A percentile compares a stretch with the other conserved stretches of the same genome.
phyloP scores from a whole-genome alignment of 2,329 filamentous ascomycete genomes.

The Alternaria panax region DNA sequence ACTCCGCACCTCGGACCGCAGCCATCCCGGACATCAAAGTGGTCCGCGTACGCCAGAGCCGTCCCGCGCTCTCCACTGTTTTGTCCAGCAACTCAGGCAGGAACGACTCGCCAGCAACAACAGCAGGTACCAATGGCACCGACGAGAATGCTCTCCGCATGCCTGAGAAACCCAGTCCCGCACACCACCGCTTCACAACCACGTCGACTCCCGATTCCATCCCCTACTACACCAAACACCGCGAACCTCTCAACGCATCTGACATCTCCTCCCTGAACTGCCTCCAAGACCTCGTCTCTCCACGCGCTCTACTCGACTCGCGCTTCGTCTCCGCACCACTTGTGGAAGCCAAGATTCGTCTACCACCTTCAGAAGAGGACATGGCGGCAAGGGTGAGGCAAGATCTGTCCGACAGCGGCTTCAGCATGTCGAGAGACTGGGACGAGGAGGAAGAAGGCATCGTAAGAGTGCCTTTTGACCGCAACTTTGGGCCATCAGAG shows the following conservation, averaged over 20 bases:
- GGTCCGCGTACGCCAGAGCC: slow-evolving; percentile 35
- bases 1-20: slow-evolving; percentile 18
- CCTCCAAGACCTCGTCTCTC: slow-evolving; percentile 50
- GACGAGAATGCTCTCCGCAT: slow-evolving; percentile 27
- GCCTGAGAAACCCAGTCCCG: slow-evolving; percentile 20
- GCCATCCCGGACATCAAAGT: slow-evolving; percentile 29
- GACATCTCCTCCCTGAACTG: slow-evolving; percentile 50
- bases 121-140: slow-evolving; percentile 2
- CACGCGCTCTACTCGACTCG: slow-evolving; percentile 42
- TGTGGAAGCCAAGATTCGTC: slow-evolving; percentile 47
- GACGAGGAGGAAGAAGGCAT: slow-evolving; percentile 29
- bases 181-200: slow-evolving; percentile 26
- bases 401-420: slow-evolving; percentile 28
- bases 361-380: slow-evolving; percentile 42
- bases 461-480: slow-evolving; percentile 43
- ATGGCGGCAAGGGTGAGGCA: slow-evolving; percentile 30
- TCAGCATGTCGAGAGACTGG: slow-evolving; percentile 29
- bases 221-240: slow-evolving; percentile 31
- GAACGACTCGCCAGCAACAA: slow-evolving; percentile 1
- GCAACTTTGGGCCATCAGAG: slow-evolving; percentile 38
- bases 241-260: slow-evolving; percentile 41
- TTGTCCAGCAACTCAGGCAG: slow-evolving; percentile 41
- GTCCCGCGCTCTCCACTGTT: slow-evolving; percentile 46
- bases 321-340: slow-evolving; percentile 49
- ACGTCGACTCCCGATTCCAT: slow-evolving; percentile 35